Conservation (phyloP, 202 grass and related monocot species). For the Saccharum hybrid region DNA sequence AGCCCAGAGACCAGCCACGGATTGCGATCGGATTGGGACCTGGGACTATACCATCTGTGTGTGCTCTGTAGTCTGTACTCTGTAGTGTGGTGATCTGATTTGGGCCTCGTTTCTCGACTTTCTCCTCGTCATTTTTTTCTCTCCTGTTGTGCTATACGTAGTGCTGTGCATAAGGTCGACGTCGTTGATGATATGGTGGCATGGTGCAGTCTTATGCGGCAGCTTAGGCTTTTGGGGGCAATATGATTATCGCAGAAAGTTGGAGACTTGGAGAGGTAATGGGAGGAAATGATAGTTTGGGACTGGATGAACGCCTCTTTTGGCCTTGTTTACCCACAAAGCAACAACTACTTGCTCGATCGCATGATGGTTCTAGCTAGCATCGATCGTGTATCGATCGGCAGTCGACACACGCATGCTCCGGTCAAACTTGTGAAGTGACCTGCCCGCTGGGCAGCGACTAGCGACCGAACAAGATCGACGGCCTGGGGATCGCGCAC, state of each 20-base stretch:
- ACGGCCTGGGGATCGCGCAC: neutral
- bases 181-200: neutral
- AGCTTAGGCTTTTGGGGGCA: neutral
- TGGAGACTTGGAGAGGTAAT: neutral
- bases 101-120: neutral
- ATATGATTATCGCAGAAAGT: neutral
- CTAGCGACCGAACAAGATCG: slow-evolving; percentile 3
- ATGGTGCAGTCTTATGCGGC: neutral
- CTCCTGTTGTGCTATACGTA: neutral
- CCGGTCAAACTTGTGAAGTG: slow-evolving; percentile 45
- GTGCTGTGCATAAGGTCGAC: neutral
- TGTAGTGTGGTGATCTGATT: neutral
- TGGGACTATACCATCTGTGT: neutral
- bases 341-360: neutral
- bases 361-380: neutral
- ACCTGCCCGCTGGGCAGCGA: slow-evolving; percentile 19
- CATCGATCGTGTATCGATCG: neutral
- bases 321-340: neutral
- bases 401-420: slow-evolving; percentile 39
- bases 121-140: neutral
- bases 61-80: too few species aligned
- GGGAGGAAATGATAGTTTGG: neutral
- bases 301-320: neutral
- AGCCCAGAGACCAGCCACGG: slow-evolving; percentile 19
- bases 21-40: slow-evolving; percentile 36